A percentile compares a stretch with the other conserved stretches of the same genome.
Conservation (phyloP, 129 eudicot genomes). For the Lonicera japonica region DNA sequence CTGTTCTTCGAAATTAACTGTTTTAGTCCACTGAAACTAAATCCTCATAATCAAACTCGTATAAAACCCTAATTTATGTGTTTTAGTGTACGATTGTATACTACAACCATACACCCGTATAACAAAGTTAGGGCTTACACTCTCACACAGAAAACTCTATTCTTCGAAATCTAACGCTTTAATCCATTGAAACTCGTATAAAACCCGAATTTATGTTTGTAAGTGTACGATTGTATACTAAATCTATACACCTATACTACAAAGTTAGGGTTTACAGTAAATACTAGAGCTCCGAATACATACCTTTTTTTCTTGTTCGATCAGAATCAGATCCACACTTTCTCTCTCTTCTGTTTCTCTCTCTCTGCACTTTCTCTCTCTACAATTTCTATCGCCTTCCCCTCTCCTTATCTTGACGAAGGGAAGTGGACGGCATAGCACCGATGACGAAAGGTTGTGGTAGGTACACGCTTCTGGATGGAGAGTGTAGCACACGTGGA, state of each 20-base stretch:
- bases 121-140: no score
- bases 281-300: slow-evolving; percentile 19
- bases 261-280: no score
- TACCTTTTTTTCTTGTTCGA: slow-evolving; percentile 28
- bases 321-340: background rate
- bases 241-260: no score
- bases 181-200: no score
- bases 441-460: background rate
- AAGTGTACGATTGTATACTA: no score
- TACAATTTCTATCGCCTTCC: slow-evolving; percentile 1
- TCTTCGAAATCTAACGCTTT: no score
- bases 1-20: no score
- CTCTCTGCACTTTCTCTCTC: slow-evolving; percentile 11
- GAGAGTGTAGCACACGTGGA: slow-evolving; percentile 9
- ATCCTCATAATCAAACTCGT: background rate
- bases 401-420: slow-evolving; percentile 1
- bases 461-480: slow-evolving; percentile 10
- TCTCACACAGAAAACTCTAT: no score
- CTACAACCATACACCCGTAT: no score
- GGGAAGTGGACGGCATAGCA: background rate
- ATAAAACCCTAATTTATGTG: background rate
- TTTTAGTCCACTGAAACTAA: no score
- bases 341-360: slow-evolving; percentile 1
- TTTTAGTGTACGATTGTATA: no score
- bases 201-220: background rate